Evolutionary conservation across 2,329 filamentous ascomycete genomes (phyloP).

Genomic region (Teratosphaeria zuluensis): DNA sequence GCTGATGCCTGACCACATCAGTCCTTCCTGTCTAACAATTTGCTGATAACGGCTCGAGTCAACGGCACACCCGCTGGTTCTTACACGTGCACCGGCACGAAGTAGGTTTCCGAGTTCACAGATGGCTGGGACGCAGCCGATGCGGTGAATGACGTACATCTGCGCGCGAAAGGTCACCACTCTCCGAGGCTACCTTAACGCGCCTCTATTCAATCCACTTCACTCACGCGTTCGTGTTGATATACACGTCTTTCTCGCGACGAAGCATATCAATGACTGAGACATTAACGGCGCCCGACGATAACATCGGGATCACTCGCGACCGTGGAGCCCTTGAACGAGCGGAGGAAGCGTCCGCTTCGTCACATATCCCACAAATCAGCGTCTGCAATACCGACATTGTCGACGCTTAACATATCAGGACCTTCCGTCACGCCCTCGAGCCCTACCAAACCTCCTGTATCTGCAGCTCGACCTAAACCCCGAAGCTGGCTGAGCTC

Average conservation of each 20-base stretch:
- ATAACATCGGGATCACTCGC: neutral
- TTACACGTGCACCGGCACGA: neutral
- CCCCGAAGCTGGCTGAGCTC: slow-evolving; percentile 12
- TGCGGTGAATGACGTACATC: neutral
- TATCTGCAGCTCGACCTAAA: slow-evolving; percentile 9
- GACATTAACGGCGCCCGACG: neutral
- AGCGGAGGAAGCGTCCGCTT: neutral
- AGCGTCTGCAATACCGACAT: slow-evolving; percentile 35
- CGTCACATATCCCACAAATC: slow-evolving; percentile 29
- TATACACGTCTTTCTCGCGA: neutral
- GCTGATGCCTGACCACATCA: neutral
- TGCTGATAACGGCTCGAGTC: neutral
- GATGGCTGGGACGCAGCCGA: neutral
- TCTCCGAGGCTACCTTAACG: neutral
- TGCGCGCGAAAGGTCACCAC: no score
- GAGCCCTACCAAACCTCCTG: slow-evolving; percentile 5
- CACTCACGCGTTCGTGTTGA: neutral
- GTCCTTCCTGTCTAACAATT: neutral
- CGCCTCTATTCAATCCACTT: neutral
- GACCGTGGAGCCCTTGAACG: neutral
- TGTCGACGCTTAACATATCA: slow-evolving; percentile 23
- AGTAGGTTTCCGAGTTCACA: neutral
- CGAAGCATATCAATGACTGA: neutral
- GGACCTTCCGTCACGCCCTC: slow-evolving; percentile 1
- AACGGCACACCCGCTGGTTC: neutral